A percentile compares a stretch with the other conserved stretches of the same genome.
phyloP scores from a whole-genome alignment of 805 yeast species.

The Candida argentea region DNA sequence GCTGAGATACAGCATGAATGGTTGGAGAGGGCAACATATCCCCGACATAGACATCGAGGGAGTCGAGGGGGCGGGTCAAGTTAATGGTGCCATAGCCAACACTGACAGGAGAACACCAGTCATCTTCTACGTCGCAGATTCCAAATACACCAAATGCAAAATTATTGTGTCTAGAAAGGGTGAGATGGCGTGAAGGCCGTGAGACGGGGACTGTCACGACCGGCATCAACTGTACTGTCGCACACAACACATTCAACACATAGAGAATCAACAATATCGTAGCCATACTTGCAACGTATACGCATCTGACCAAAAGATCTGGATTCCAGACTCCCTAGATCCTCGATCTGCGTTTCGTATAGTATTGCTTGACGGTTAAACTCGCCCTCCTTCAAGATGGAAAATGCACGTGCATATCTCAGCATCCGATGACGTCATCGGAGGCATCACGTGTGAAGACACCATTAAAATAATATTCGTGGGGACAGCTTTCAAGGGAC shows the following conservation, averaged over 20 bases:
- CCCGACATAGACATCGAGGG: constrained; percentile 8
- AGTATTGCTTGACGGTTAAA: too few species aligned
- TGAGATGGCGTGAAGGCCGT: constrained; percentile 12
- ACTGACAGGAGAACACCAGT: constrained; percentile 20
- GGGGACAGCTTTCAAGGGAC: too few species aligned
- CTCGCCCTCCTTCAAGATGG: too few species aligned
- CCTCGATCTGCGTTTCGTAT: too few species aligned
- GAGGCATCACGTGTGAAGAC: too few species aligned
- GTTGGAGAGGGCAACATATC: constrained; percentile 32
- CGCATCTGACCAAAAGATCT: too few species aligned
- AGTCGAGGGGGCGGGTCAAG: constrained; percentile 5
- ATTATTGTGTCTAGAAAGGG: constrained; percentile 21
- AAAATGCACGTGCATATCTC: too few species aligned
- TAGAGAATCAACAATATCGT: constrained; percentile 19
- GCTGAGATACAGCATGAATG: constrained; percentile 28
- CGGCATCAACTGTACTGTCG: constrained; percentile 27
- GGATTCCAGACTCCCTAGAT: too few species aligned
- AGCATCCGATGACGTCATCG: too few species aligned
- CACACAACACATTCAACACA: constrained; percentile 18
- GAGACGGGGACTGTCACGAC: constrained; percentile 32
- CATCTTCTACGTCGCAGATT: constrained; percentile 20
- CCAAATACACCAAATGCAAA: constrained; percentile 37
- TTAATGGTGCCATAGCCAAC: constrained; percentile 27
- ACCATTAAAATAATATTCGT: too few species aligned
- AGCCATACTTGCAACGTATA: too few species aligned